Percentiles rank a stretch among this genome's conserved stretches.
Evolutionary conservation across 768 basidiomycete species (phyloP).

Genomic region (Kwoniella dejecticola): DNA sequence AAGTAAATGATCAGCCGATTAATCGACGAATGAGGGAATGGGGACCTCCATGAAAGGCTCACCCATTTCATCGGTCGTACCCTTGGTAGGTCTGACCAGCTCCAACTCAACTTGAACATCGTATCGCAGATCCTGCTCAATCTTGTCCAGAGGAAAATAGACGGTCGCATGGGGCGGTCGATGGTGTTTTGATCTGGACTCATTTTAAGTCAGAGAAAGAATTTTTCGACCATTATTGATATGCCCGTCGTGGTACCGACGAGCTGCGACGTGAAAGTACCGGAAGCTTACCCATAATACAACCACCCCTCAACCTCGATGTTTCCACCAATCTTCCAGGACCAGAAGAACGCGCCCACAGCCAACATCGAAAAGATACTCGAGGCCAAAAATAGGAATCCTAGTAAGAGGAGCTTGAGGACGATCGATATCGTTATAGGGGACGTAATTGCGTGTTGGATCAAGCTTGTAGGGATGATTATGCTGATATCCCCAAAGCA

Average conservation of each 20-base stretch:
- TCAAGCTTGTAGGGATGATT: constrained; percentile 37
- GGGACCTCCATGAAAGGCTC: no score
- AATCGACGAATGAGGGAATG: no score
- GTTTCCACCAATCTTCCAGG: constrained; percentile 43
- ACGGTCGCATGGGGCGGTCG: constrained; percentile 48
- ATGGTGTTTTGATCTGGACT: constrained; percentile 44
- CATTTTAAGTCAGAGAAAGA: no score
- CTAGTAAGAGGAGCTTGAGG: constrained; percentile 42
- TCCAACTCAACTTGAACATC: constrained; percentile 55
- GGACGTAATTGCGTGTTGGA: constrained; percentile 41
- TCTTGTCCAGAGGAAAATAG: constrained; percentile 33
- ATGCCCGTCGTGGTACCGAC: no score
- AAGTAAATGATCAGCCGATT: background rate
- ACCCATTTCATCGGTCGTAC: constrained; percentile 40
- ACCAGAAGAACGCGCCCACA: constrained; percentile 51
- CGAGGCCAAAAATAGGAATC: constrained; percentile 38
- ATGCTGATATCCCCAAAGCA: constrained; percentile 32
- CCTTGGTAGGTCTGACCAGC: constrained; percentile 45
- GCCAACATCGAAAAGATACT: constrained; percentile 47
- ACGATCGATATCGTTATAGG: constrained; percentile 48
- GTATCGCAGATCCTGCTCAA: constrained; percentile 50
- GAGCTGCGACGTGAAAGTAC: background rate
- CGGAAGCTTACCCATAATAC: constrained; percentile 47
- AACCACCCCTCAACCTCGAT: constrained; percentile 55
- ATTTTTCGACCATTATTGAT: no score